Conservation (phyloP, 257 asterid species). For the Asclepias syriaca region DNA sequence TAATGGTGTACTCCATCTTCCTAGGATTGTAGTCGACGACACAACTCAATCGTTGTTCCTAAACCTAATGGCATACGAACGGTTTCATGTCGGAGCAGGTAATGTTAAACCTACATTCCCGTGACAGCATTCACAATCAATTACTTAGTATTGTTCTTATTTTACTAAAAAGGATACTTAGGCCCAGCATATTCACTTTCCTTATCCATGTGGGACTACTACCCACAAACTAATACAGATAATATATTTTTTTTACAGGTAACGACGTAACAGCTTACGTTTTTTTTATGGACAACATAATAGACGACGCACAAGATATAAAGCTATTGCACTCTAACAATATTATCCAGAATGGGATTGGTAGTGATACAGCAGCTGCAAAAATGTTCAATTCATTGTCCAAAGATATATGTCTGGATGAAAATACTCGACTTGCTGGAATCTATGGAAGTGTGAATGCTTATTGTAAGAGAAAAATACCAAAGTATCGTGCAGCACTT, state of each 20-base stretch:
- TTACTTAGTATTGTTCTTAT: no score
- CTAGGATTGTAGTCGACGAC: conserved; percentile 42
- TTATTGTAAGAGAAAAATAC: conserved; percentile 42
- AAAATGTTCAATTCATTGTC: conserved; percentile 49
- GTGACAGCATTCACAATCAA: no score
- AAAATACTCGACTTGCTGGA: conserved; percentile 25
- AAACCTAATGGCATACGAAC: conserved; percentile 51
- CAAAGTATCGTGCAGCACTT: conserved; percentile 43
- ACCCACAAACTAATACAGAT: no score
- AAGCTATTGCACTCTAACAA: conserved; percentile 38
- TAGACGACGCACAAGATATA: conserved; percentile 44
- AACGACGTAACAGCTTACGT: conserved; percentile 50
- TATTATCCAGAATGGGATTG: conserved; percentile 43
- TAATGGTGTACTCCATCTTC: conserved; percentile 39
- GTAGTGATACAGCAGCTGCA: conserved; percentile 55
- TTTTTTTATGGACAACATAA: conserved; percentile 52
- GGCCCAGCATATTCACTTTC: no score
- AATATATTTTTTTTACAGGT: conserved; percentile 15
- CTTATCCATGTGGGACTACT: no score
- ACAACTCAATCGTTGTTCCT: conserved; percentile 37
- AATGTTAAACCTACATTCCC: no score
- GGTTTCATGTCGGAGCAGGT: conserved; percentile 48
- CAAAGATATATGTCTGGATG: conserved; percentile 40
- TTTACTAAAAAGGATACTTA: no score
- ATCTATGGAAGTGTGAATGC: conserved; percentile 31